A percentile compares a stretch with the other conserved stretches of the same genome.
Evolutionary conservation across 2,329 filamentous ascomycete genomes (phyloP).

Genomic region (Aspergillus hiratsukae): DNA sequence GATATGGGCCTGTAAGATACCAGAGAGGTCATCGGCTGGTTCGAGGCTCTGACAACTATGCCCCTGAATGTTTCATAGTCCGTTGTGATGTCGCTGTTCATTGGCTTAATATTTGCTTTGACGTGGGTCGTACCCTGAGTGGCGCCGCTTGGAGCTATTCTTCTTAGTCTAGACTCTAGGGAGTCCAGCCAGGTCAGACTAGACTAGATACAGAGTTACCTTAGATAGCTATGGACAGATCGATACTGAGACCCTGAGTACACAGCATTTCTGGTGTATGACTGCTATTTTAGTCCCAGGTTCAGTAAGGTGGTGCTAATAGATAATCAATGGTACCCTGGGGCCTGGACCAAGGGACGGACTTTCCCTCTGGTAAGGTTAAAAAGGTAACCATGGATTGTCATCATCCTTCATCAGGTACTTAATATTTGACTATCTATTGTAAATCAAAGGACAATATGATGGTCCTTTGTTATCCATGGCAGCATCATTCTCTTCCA

Average conservation of each 20-base stretch:
- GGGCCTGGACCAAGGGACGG: too few relatives aligned
- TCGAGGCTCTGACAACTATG: slow-evolving; percentile 14
- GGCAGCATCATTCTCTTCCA: neutral
- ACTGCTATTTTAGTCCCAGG: neutral
- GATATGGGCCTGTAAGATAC: slow-evolving; percentile 1
- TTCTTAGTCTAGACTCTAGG: slow-evolving; percentile 6
- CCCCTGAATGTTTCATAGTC: slow-evolving; percentile 19
- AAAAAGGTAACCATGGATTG: too few relatives aligned
- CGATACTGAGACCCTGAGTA: too few relatives aligned
- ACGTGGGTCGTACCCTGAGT: neutral
- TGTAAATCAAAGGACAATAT: too few relatives aligned
- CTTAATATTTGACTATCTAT: neutral
- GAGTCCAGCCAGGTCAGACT: too few relatives aligned
- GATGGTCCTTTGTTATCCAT: too few relatives aligned
- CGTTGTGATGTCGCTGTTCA: neutral
- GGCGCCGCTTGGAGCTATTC: slow-evolving; percentile 5
- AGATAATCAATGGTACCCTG: too few relatives aligned
- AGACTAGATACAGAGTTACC: too few relatives aligned
- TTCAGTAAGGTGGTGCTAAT: neutral
- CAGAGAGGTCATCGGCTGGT: slow-evolving; percentile 5
- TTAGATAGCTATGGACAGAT: too few relatives aligned
- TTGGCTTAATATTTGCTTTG: slow-evolving; percentile 1
- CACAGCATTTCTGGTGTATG: neutral
- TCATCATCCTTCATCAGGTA: too few relatives aligned
- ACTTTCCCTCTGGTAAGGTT: too few relatives aligned